These are phyloP conservation scores for Eurotiales sp. DNA, from an alignment of 2,329 filamentous ascomycete genomes.

Conservation along the genomic window DNA sequence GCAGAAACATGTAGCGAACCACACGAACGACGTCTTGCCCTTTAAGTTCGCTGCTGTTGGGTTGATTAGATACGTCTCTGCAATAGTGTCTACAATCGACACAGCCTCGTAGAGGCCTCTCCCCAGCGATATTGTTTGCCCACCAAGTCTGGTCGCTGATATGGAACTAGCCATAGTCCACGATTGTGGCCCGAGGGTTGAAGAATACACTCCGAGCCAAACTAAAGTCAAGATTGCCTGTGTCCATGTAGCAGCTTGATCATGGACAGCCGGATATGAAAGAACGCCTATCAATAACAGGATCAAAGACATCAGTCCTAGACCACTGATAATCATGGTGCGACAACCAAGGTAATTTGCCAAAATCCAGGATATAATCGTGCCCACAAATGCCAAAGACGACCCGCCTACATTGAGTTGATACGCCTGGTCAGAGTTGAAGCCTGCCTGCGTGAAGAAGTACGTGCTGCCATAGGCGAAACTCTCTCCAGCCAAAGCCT, in stretches of 20 bases:
- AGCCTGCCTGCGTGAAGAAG: neutral
- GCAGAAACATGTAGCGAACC: neutral
- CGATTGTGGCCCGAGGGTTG: slow-evolving; percentile 38
- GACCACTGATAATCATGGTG: slow-evolving; percentile 27
- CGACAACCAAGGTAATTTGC: slow-evolving; percentile 30
- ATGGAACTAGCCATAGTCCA: slow-evolving; percentile 48
- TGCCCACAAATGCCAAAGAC: slow-evolving; percentile 32
- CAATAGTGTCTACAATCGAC: slow-evolving; percentile 38
- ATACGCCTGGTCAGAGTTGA: neutral
- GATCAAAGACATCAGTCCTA: slow-evolving; percentile 27
- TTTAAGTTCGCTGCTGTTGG: slow-evolving; percentile 34
- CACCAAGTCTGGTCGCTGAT: slow-evolving; percentile 38
- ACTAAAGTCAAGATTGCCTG: slow-evolving; percentile 35
- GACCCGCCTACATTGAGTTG: slow-evolving; percentile 20
- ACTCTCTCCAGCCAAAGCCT: neutral
- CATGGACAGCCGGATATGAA: slow-evolving; percentile 43
- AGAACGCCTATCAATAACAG: slow-evolving; percentile 35
- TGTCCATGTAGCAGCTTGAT: slow-evolving; percentile 27
- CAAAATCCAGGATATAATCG: slow-evolving; percentile 28
- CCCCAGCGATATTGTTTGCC: slow-evolving; percentile 43
- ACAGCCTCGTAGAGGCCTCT: slow-evolving; percentile 36
- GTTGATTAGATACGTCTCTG: slow-evolving; percentile 40
- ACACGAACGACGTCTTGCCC: slow-evolving; percentile 23
- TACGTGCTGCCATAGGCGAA: neutral
- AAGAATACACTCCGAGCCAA: slow-evolving; percentile 37